Evolutionary conservation across 495 filamentous ascomycete species (phyloP), one percentile per base, ranked within the genome.

Genomic region (Penicillium samsonianum): DNA sequence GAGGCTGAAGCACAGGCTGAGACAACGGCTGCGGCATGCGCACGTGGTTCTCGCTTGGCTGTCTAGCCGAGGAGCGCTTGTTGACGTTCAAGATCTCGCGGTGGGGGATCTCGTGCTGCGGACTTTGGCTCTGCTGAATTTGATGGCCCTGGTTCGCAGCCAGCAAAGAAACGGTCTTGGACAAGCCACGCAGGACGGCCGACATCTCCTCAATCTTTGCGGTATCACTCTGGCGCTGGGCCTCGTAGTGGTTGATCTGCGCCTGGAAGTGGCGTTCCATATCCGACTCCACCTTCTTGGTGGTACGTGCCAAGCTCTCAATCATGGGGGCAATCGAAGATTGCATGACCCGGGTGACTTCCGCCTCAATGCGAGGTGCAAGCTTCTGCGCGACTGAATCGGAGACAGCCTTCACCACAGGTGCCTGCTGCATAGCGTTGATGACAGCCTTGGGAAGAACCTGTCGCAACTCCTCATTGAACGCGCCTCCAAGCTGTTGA

Each of bases 191-290:
- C 10, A 96, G 87, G 23, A 90, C 80, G 5, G 79, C 75, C 16
- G 87, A 87, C 58, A 98, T 82, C 61, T 92, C 84, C 45, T 96
- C 90, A 56, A 97, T 89, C 78, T 96, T 96, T 31, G 76, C 77
- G 28, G 79, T 79, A 61, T 96, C 92, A 22, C 79, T 78, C 19
- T 83, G 80, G 42, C 85, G 89, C 66, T 87, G 84, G n/a, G 76
- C 66, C 63, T 96, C 89, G 19, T 87, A 78, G 22, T 83, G 78
- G 51, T 82, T 80, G 47, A 90, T 75, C 62, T 87, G 83, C 40
- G 82, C 80, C 35, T 80, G 74, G 44, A 87, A 78, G 47, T 86
- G 79, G 26, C 81, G 79, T 59, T 96, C 89, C 48, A 91, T 73
- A 10, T 90, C 85, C 30, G 65, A 69, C 42, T 82, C 78, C 55